phyloP scores from a whole-genome alignment of 2,329 filamentous ascomycete genomes.

The Alternaria alternata region DNA sequence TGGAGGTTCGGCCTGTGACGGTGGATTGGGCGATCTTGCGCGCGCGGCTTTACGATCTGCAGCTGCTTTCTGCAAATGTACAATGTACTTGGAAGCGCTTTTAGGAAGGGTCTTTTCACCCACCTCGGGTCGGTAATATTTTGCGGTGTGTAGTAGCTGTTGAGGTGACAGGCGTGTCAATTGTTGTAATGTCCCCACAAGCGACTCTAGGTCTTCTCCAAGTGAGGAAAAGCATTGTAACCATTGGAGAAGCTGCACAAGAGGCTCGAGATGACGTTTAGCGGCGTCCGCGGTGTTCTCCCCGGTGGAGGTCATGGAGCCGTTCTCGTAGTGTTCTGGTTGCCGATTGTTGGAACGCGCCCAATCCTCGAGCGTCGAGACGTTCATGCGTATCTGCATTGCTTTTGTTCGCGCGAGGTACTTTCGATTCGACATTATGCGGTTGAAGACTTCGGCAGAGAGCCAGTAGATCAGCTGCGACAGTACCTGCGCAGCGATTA shows the following conservation, averaged over 20 bases:
- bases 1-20: slow-evolving; percentile 48
- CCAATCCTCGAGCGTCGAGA: slow-evolving; percentile 96
- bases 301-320: slow-evolving; percentile 82
- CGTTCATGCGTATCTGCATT: slow-evolving; percentile 99
- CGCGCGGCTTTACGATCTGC: slow-evolving; percentile 55
- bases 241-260: slow-evolving; percentile 96
- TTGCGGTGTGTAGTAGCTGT: slow-evolving; percentile 89
- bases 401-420: slow-evolving; percentile 96
- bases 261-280: slow-evolving; percentile 82
- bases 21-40: slow-evolving; percentile 41
- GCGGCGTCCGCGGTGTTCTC: slow-evolving; percentile 88
- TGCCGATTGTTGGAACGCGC: slow-evolving; percentile 90
- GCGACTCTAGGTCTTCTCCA: slow-evolving; percentile 85
- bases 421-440: slow-evolving; percentile 94
- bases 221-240: slow-evolving; percentile 96
- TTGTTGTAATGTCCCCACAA: slow-evolving; percentile 89
- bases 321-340: slow-evolving; percentile 94
- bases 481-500: slow-evolving; percentile 90
- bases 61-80: slow-evolving; percentile 79
- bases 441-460: slow-evolving; percentile 94
- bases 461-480: slow-evolving; percentile 97
- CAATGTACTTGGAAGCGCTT: slow-evolving; percentile 84
- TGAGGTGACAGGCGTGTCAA: slow-evolving; percentile 83
- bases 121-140: slow-evolving; percentile 92
- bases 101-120: slow-evolving; percentile 93